phyloP scores from a whole-genome alignment of 257 asterid genomes.

The Solanum okadae region DNA sequence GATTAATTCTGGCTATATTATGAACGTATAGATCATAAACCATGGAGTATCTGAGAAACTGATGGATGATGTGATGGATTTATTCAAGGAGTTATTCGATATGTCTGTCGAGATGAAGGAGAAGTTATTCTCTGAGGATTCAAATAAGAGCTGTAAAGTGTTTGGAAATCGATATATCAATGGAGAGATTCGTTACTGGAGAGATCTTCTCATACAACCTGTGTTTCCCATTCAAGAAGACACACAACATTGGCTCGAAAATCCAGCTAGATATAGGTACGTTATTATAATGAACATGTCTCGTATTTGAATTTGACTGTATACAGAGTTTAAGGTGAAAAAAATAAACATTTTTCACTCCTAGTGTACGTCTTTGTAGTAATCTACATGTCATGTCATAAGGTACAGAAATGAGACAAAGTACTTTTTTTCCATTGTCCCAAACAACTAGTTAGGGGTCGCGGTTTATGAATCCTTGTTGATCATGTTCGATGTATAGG shows the following conservation, averaged over 20 bases:
- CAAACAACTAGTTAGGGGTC: neutral
- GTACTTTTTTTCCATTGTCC: too few relatives aligned
- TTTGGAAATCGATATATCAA: conserved; percentile 32
- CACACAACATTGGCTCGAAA: conserved; percentile 39
- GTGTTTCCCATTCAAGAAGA: conserved; percentile 45
- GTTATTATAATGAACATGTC: neutral
- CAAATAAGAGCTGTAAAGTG: conserved; percentile 27
- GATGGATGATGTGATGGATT: conserved; percentile 36
- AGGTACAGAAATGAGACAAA: too few relatives aligned
- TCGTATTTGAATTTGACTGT: neutral
- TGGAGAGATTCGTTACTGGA: conserved; percentile 50
- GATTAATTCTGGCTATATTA: neutral
- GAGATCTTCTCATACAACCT: conserved; percentile 52
- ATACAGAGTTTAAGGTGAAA: neutral
- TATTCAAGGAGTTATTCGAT: conserved; percentile 35
- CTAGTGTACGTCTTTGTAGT: too few relatives aligned
- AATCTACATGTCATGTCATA: too few relatives aligned
- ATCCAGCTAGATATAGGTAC: conserved; percentile 45
- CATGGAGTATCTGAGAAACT: conserved; percentile 35
- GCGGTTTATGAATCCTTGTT: neutral
- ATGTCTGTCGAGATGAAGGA: conserved; percentile 33
- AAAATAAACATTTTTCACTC: too few relatives aligned
- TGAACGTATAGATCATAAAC: conserved; percentile 32
- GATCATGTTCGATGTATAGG: conserved; percentile 6
- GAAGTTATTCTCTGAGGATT: conserved; percentile 20